These are phyloP conservation scores for Syzygium jambos DNA, from an alignment of 345 rosid species.

Conservation along the genomic window DNA sequence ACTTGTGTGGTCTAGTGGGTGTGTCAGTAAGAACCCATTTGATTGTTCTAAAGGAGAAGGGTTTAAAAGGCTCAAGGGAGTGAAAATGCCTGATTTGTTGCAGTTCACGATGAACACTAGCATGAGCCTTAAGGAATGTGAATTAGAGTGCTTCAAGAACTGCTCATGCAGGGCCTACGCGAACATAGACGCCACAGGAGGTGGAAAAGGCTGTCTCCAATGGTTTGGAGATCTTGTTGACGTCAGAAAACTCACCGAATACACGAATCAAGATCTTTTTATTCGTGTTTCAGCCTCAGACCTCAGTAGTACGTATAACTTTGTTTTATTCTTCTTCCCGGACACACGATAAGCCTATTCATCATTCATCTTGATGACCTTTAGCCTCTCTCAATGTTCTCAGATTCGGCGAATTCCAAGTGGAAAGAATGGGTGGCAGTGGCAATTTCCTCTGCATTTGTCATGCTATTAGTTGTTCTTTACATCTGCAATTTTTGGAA, in stretches of 20 bases:
- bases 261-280: not conserved
- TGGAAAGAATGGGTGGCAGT: not conserved
- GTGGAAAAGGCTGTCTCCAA: not conserved
- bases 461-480: not conserved
- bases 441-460: not conserved
- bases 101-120: not conserved
- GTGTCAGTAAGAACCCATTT: constrained; percentile 5
- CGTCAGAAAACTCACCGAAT: not conserved
- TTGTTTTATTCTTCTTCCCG: not conserved
- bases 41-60: not conserved
- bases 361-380: not conserved
- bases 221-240: constrained; percentile 1
- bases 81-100: constrained; percentile 15
- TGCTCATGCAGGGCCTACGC: not conserved
- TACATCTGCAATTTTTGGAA: not conserved
- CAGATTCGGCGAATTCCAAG: not conserved
- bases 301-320: not conserved
- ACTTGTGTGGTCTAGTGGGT: constrained; percentile 6
- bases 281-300: not conserved
- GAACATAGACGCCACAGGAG: not conserved
- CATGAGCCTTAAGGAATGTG: not conserved
- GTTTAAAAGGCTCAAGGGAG: not conserved
- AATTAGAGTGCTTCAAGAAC: not conserved
- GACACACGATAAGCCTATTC: not conserved
- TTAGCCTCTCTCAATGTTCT: not conserved